These are phyloP conservation scores for Omphalea diandra DNA, from an alignment of 441 rosid species.

Conservation along the genomic window DNA sequence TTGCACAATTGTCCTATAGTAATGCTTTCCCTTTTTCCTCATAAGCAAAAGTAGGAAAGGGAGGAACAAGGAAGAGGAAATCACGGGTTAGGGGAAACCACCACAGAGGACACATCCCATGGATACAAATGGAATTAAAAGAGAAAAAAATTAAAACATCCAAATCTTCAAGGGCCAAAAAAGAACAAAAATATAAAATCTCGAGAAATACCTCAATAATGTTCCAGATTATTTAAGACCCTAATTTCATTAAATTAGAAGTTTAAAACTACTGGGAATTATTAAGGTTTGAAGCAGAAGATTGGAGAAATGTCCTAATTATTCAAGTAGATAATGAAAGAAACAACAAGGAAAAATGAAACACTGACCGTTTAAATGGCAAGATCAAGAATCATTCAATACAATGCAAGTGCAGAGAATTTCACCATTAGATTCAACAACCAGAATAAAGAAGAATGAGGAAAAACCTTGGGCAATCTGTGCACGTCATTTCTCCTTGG, in stretches of 20 bases:
- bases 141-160: background rate
- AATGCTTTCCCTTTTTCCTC: background rate
- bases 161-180: slow-evolving; percentile 4
- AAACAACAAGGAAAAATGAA: background rate
- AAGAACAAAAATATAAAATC: background rate
- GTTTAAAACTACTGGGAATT: background rate
- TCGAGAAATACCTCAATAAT: background rate
- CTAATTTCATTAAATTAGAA: background rate
- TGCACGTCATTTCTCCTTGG: slow-evolving; percentile 94
- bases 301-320: background rate
- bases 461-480: slow-evolving; percentile 94
- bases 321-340: background rate
- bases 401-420: background rate
- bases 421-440: slow-evolving; percentile 10
- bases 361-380: background rate
- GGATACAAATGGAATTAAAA: background rate
- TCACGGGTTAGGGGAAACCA: background rate
- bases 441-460: slow-evolving; percentile 7
- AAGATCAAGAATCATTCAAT: background rate
- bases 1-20: background rate
- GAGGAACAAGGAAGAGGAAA: background rate
- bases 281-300: background rate
- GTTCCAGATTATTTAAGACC: background rate
- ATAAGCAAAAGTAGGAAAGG: background rate
- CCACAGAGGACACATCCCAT: background rate